Evolutionary conservation across 192 early-diverging fungal species (phyloP).

Genomic region (Obelidium mucronatum): DNA sequence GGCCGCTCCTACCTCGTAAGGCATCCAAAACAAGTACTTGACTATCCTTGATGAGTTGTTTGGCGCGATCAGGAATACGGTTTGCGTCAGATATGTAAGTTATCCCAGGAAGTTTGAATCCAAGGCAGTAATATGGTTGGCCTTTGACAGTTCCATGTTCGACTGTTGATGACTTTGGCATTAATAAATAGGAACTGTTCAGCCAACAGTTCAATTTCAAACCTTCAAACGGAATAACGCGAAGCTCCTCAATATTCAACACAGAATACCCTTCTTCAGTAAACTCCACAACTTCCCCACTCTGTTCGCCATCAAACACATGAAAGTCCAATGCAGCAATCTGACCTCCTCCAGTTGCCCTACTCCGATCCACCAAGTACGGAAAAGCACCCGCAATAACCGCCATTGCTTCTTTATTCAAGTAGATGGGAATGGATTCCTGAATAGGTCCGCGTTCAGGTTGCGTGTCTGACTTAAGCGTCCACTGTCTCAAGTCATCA

Average conservation of each 20-base stretch:
- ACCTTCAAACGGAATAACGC: slow-evolving; percentile 69
- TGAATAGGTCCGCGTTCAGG: too few species aligned
- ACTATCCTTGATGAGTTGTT: slow-evolving; percentile 56
- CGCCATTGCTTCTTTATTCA: slow-evolving; percentile 70
- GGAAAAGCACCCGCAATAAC: slow-evolving; percentile 77
- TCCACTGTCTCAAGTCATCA: slow-evolving; percentile 36
- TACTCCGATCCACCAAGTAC: slow-evolving; percentile 77
- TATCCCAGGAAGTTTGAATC: slow-evolving; percentile 79
- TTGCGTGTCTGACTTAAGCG: slow-evolving; percentile 40
- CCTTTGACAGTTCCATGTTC: slow-evolving; percentile 73
- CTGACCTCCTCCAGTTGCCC: slow-evolving; percentile 88
- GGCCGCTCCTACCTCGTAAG: slow-evolving; percentile 64
- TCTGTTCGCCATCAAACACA: slow-evolving; percentile 63
- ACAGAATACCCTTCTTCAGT: background rate
- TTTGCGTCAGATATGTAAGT: slow-evolving; percentile 86
- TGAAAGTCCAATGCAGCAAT: slow-evolving; percentile 77
- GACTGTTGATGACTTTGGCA: too few species aligned
- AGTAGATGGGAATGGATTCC: slow-evolving; percentile 76
- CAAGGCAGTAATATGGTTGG: slow-evolving; percentile 77
- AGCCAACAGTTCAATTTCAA: background rate
- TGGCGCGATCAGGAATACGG: slow-evolving; percentile 68
- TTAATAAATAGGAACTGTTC: background rate
- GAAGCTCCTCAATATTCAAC: slow-evolving; percentile 63
- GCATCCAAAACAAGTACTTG: slow-evolving; percentile 80
- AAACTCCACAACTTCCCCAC: too few species aligned